Percentiles rank a stretch among this genome's conserved stretches.
Conservation (phyloP, 805 yeast genomes). For the Candida jianshihensis region DNA sequence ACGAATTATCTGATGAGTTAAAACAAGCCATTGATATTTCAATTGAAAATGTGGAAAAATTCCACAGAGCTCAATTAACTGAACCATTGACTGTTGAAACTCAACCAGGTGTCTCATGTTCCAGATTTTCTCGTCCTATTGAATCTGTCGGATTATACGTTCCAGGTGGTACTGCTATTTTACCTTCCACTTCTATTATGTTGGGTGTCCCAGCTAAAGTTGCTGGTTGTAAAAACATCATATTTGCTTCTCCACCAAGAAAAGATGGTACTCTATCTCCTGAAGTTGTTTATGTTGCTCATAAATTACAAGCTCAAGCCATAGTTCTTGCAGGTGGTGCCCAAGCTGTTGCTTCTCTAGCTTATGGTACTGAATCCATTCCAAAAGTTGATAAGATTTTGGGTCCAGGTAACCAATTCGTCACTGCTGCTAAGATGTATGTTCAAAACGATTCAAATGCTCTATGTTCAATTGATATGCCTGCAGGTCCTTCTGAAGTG, state of each 20-base stretch:
- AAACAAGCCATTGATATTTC: slow-evolving; percentile 85
- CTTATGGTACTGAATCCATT: slow-evolving; percentile 90
- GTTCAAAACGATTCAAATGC: slow-evolving; percentile 95
- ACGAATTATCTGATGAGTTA: slow-evolving; percentile 68
- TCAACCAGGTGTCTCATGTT: slow-evolving; percentile 87
- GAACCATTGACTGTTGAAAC: slow-evolving; percentile 82
- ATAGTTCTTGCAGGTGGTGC: slow-evolving; percentile 98
- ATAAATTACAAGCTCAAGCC: slow-evolving; percentile 84
- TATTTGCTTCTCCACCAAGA: slow-evolving; percentile 94
- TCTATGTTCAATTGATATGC: slow-evolving; percentile 96
- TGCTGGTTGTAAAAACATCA: slow-evolving; percentile 91
- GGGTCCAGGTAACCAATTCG: slow-evolving; percentile 99
- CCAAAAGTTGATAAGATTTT: slow-evolving; percentile 94
- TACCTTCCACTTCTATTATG: slow-evolving; percentile 97
- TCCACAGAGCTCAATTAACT: slow-evolving; percentile 85
- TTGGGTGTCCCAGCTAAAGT: slow-evolving; percentile 97
- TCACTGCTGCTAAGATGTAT: slow-evolving; percentile 97
- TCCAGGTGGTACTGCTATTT: slow-evolving; percentile 98
- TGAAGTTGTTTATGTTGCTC: slow-evolving; percentile 96
- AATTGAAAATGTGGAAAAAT: slow-evolving; percentile 78
- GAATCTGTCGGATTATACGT: slow-evolving; percentile 92
- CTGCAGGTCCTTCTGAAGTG: slow-evolving; percentile 99
- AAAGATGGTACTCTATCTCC: slow-evolving; percentile 90
- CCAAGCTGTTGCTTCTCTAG: slow-evolving; percentile 98
- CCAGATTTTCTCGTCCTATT: slow-evolving; percentile 91